Conservation (phyloP, 1,284 basidiomycete species). For the Phylloboletellus chloephorus region DNA sequence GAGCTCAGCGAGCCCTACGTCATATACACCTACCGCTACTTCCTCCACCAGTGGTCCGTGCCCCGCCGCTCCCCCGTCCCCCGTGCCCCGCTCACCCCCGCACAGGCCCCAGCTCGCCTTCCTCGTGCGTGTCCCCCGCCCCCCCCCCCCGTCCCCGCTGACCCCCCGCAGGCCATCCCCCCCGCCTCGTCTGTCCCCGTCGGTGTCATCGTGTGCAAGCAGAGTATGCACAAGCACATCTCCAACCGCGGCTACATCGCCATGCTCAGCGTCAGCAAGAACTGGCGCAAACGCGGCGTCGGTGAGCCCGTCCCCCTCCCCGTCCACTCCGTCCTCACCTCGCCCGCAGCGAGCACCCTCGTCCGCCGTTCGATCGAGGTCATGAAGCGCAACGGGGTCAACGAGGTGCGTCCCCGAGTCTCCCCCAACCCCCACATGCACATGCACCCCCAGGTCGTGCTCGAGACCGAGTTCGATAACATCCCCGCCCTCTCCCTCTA, state of each 20-base stretch:
- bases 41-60: conserved; percentile 86
- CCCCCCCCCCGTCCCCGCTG: neutral
- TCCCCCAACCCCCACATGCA: neutral
- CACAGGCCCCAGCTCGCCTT: conserved; percentile 90
- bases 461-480: conserved; percentile 98
- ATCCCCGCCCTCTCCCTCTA: conserved; percentile 82
- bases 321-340: neutral
- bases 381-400: conserved; percentile 77
- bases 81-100: conserved; percentile 9
- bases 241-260: conserved; percentile 93
- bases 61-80: neutral
- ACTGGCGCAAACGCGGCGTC: conserved; percentile 84
- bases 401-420: conserved; percentile 56
- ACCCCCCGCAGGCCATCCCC: conserved; percentile 34
- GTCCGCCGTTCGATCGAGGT: conserved; percentile 63
- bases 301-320: conserved; percentile 46
- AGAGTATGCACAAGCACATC: conserved; percentile 75
- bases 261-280: conserved; percentile 86
- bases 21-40: conserved; percentile 90
- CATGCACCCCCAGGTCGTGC: conserved; percentile 60
- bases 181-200: conserved; percentile 57
- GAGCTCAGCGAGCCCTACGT: conserved; percentile 96
- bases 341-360: conserved; percentile 25
- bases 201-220: conserved; percentile 94
- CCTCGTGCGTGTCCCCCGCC: conserved; percentile 51